Evolutionary conservation across 2,329 filamentous ascomycete species (phyloP), one percentile per base, ranked within the genome.

Genomic region (Didymella segeticola): DNA sequence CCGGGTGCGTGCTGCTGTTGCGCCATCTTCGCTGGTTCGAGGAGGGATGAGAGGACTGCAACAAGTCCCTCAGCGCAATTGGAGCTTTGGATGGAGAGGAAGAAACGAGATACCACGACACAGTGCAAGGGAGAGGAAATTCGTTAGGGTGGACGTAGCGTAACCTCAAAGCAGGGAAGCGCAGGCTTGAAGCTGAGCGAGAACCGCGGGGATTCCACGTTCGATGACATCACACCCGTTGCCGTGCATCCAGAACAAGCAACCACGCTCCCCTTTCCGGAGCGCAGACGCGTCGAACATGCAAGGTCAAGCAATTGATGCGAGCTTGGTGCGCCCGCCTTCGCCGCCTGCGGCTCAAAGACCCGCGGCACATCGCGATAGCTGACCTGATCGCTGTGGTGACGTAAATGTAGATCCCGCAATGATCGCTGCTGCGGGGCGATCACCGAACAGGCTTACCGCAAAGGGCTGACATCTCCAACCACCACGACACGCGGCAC

Each of bases 1-100:
- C 89, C 86, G 17, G 83, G 83, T 9, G 74, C 74, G 43, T 69
- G 62, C 57, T 78, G 79, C 62, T 80, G 79, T 61, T 77, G 72
- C 56, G 76, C 73, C 79, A 81, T 81, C 63, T 56, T 47, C 33
- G 41, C 39, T 26, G 41, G 38, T 41, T 30, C 22, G 15, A 19
- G 25, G 19, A 26, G 22, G 25, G 19, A 26, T 22, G 42, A 33
- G 39, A 31, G 37, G 34, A 41, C 41, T 39, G 38, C 47, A 46
- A 43, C 38, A 42, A 22, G 22, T 37, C 42, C 47, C 47, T 43
- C 47, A 43, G 27, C 36, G 50, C 39, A 62, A 55, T 57, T 53
- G 58, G 51, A 43, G 43, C 42, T 46, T 51, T 36, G 47, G 30
- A 29, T 50, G 33, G 47, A 53, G 46, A 34, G 39, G 17, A 34